Conservation (phyloP, 495 filamentous ascomycete species). For the Aspergillus campestris region DNA sequence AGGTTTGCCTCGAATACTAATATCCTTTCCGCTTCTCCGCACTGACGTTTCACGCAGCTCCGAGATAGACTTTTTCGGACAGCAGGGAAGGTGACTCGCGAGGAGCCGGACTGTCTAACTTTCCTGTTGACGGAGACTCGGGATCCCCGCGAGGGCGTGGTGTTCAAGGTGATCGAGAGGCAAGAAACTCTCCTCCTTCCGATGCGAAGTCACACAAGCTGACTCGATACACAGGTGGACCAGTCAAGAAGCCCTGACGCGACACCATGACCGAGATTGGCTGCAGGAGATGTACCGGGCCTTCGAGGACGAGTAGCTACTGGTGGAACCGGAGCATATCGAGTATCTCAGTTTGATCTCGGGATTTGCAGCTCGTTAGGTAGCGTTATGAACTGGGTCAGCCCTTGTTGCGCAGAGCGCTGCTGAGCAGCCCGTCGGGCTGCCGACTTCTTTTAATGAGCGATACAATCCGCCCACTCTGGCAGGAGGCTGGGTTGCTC, state of each 20-base stretch:
- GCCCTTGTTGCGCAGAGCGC: too few relatives aligned
- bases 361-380: neutral
- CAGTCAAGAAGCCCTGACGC: neutral
- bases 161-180: constrained; percentile 6
- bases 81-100: neutral
- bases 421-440: too few relatives aligned
- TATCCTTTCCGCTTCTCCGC: neutral
- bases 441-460: too few relatives aligned
- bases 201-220: neutral
- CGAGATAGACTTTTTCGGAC: constrained; percentile 2
- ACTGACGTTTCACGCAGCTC: neutral
- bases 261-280: constrained; percentile 6
- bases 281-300: constrained; percentile 4
- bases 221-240: neutral
- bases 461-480: too few relatives aligned
- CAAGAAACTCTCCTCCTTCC: neutral
- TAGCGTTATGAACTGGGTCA: too few relatives aligned
- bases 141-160: neutral
- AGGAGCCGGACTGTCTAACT: constrained; percentile 1
- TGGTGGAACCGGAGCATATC: constrained; percentile 1
- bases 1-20: neutral
- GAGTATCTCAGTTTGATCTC: neutral
- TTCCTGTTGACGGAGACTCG: constrained; percentile 3
- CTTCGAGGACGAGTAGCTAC: constrained; percentile 3
- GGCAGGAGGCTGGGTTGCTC: too few relatives aligned